Base-by-base conservation (phyloP, 2,329 filamentous ascomycete genomes). In the Daldinia eschscholtzii region DNA sequence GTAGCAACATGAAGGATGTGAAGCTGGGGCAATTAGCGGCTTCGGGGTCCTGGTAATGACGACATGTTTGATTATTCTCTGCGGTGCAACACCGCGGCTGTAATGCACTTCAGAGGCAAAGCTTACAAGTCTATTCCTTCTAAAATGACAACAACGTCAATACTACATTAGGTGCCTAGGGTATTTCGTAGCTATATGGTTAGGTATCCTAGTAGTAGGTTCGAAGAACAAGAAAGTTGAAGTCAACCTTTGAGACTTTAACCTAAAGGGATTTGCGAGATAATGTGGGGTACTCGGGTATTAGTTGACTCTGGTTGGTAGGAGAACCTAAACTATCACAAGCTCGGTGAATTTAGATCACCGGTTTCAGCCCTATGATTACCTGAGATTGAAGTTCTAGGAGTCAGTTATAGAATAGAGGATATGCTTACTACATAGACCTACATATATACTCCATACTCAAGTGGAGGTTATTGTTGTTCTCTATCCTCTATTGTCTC, bases 41-140 rank as follows among this genome's bases (percentile, higher is more conserved):
- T 39, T 56, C 28, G 37, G 42, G 48, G 26, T 55, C 41, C 41
- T 20, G 58, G 20, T 7, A 18, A 66, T 68, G 67, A 65, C 59
- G 67, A 57, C 67, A 66, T 55, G 55, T 67, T 65, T 67, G 56
- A 63, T 67, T 61, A 46, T 70, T 64, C 64, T 68, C 64, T 67
- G 64, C 62, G 15, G 64, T 68, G 60, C 57, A 64, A 70, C 67
- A 33, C 33, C 39, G 60, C 62, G 48, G 61, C 53, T 64, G 61
- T 56, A 20, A 70, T 70, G 66, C 64, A 61, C 26, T 48, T 55
- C 10, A n/a, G 56, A 58, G 67, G 69, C 63, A 44, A 64, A 66
- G 53, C 50, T 58, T 46, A 26, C 23, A 13, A 7, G 4, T 10
- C 1, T n/a, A 30, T 52, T 52, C 26, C 46, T 52, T 52, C 28